phyloP scores from a whole-genome alignment of 352 stramenopile genomes.

The Phytophthora pinifolia region DNA sequence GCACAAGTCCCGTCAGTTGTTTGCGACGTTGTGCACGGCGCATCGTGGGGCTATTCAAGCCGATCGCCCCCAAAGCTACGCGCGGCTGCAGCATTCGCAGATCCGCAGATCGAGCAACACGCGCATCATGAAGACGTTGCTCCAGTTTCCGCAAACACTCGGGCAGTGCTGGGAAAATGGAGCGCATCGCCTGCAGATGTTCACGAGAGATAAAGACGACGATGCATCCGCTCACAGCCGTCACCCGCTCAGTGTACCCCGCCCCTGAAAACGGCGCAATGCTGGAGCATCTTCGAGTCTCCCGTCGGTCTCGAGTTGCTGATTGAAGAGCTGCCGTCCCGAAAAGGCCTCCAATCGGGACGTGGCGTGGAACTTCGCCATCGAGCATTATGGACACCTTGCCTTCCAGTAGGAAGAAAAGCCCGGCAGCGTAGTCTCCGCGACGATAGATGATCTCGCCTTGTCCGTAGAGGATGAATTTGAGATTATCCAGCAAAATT shows the following conservation, averaged over 20 bases:
- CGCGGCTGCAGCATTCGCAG: slow-evolving; percentile 27
- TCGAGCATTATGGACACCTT: slow-evolving; percentile 34
- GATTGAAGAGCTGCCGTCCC: slow-evolving; percentile 39
- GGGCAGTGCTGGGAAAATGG: slow-evolving; percentile 32
- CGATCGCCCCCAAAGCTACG: slow-evolving; percentile 12
- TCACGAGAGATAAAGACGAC: slow-evolving; percentile 49
- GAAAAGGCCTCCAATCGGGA: slow-evolving; percentile 52
- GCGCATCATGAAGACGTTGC: slow-evolving; percentile 26
- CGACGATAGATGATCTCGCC: slow-evolving; percentile 59
- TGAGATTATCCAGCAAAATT: slow-evolving; percentile 52
- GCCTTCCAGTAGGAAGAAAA: slow-evolving; percentile 60
- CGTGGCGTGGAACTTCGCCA: slow-evolving; percentile 25
- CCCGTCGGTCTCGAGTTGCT: slow-evolving; percentile 3
- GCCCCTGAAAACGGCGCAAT: not conserved
- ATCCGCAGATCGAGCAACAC: slow-evolving; percentile 35
- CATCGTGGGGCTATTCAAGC: slow-evolving; percentile 29
- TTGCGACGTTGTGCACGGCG: slow-evolving; percentile 20
- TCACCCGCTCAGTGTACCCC: slow-evolving; percentile 43
- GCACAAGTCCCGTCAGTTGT: slow-evolving; percentile 17
- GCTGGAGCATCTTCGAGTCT: slow-evolving; percentile 15
- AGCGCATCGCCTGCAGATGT: slow-evolving; percentile 44
- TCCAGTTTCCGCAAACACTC: slow-evolving; percentile 33
- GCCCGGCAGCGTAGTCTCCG: slow-evolving; percentile 45
- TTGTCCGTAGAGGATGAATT: slow-evolving; percentile 64
- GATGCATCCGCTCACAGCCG: slow-evolving; percentile 54